phyloP scores from a whole-genome alignment of 176 grass and related monocot genomes.

The Otatea glauca region DNA sequence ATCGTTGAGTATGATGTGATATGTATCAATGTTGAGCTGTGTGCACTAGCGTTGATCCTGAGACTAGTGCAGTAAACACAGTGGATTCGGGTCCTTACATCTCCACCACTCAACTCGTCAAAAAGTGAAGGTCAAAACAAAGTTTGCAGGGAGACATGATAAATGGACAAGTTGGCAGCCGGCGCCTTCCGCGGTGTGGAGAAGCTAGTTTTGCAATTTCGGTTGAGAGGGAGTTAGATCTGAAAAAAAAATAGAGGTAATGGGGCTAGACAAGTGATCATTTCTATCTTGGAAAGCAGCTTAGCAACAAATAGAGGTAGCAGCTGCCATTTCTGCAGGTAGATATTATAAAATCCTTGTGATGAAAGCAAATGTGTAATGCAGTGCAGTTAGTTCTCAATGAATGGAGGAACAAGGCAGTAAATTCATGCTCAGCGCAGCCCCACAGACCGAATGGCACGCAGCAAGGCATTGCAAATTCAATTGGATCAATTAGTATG shows the following conservation, averaged over 20 bases:
- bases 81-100: too few species aligned
- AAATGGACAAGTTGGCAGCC: not conserved
- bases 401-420: slow-evolving; percentile 17
- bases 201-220: too few species aligned
- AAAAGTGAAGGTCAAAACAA: not conserved
- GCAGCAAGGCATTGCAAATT: slow-evolving; percentile 25
- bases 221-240: too few species aligned
- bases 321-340: not conserved
- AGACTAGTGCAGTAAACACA: too few species aligned
- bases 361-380: slow-evolving; percentile 23
- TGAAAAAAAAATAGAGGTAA: too few species aligned
- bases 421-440: slow-evolving; percentile 18
- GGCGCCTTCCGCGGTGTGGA: too few species aligned
- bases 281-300: not conserved
- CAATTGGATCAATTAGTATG: not conserved
- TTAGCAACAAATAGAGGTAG: slow-evolving; percentile 1
- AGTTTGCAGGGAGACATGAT: not conserved
- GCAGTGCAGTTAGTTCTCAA: slow-evolving; percentile 3
- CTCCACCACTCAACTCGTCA: not conserved
- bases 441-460: slow-evolving; percentile 26
- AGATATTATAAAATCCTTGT: not conserved
- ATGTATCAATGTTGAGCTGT: too few species aligned
- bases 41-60: too few species aligned
- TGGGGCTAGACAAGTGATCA: too few species aligned
- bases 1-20: too few species aligned